These are phyloP conservation scores for Pseudomicrostroma phylloplanum DNA, from an alignment of 1,284 basidiomycete genomes.

Conservation along the genomic window DNA sequence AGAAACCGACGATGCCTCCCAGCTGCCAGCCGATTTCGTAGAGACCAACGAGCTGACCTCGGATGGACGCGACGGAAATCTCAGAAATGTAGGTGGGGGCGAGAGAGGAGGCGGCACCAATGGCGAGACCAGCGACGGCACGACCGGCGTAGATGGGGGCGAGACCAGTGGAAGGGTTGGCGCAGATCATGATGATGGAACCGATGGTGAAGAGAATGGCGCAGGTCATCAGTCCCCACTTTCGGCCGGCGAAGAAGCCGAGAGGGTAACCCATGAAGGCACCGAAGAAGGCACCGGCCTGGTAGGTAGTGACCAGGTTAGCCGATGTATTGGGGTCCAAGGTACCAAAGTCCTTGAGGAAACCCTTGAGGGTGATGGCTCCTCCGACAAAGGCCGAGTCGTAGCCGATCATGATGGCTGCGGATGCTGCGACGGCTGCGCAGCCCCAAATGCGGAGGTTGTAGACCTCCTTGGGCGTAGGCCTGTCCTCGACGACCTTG, in stretches of 20 bases:
- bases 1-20: constrained; percentile 48
- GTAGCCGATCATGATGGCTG: constrained; percentile 53
- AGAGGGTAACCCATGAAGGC: constrained; percentile 27
- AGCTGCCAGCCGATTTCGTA: constrained; percentile 55
- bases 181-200: constrained; percentile 36
- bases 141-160: constrained; percentile 48
- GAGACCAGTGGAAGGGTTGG: constrained; percentile 19
- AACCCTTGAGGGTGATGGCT: constrained; percentile 54
- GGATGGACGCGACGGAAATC: constrained; percentile 53
- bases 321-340: constrained; percentile 8
- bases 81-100: constrained; percentile 52
- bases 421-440: constrained; percentile 53
- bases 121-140: constrained; percentile 52
- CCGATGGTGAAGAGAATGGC: constrained; percentile 42
- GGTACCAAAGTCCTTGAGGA: constrained; percentile 55
- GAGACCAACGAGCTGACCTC: constrained; percentile 56
- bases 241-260: constrained; percentile 23
- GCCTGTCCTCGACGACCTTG: constrained; percentile 52
- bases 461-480: constrained; percentile 56
- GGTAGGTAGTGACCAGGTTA: constrained; percentile 43
- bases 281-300: constrained; percentile 51
- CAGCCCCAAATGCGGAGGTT: constrained; percentile 56
- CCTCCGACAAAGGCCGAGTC: constrained; percentile 57
- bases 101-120: constrained; percentile 47
- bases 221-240: constrained; percentile 27